Conservation (phyloP, 495 filamentous ascomycete species). For the Penicillium canescens region DNA sequence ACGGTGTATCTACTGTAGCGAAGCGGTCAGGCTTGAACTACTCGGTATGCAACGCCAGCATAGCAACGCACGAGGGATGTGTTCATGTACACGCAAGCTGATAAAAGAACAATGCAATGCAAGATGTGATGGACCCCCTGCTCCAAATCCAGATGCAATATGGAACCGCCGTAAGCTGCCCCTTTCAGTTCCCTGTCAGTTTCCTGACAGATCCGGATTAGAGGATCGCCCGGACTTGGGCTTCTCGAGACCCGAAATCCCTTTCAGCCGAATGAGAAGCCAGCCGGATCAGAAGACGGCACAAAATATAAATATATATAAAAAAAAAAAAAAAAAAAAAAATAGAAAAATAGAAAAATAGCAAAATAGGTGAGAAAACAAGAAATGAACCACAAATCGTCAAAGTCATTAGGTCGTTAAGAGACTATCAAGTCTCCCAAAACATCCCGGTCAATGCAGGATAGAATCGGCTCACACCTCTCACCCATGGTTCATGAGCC, state of each 20-base stretch:
- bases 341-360: not conserved
- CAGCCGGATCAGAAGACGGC: not conserved
- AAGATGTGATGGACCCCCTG: not conserved
- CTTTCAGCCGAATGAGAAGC: not conserved
- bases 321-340: not conserved
- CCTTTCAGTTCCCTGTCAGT: conserved; percentile 3
- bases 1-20: no score
- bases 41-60: conserved; percentile 19
- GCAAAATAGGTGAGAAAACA: not conserved
- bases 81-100: conserved; percentile 3
- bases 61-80: conserved; percentile 8
- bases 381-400: not conserved
- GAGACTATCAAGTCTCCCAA: not conserved
- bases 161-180: not conserved
- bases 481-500: not conserved
- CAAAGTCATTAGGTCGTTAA: conserved; percentile 1
- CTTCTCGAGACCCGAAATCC: not conserved
- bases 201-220: conserved; percentile 1
- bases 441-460: conserved; percentile 1
- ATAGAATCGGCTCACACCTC: not conserved
- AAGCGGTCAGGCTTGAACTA: conserved; percentile 15
- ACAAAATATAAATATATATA: not conserved
- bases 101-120: not conserved
- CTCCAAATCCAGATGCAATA: not conserved
- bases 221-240: conserved; percentile 4